These are phyloP conservation scores for Podaxis carcinomalis DNA, from an alignment of 768 basidiomycete genomes.

Conservation along the genomic window DNA sequence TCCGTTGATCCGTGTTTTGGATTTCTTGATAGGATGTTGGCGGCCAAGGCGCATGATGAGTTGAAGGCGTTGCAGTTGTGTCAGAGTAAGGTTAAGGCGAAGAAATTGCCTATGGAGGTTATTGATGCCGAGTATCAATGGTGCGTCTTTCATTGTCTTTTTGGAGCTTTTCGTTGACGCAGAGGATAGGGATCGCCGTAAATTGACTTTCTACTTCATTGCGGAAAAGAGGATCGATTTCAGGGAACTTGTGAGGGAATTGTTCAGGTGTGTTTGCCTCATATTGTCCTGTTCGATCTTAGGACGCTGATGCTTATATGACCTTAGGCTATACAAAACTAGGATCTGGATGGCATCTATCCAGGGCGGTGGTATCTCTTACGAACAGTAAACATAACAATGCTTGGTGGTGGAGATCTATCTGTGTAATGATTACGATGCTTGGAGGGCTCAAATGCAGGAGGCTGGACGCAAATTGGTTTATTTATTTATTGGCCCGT, in stretches of 20 bases:
- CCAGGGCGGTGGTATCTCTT: conserved; percentile 42
- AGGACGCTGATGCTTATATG: background rate
- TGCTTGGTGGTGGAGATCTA: background rate
- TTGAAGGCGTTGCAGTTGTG: conserved; percentile 88
- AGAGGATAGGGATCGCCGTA: conserved; percentile 82
- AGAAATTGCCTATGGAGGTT: conserved; percentile 97
- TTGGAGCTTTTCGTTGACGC: conserved; percentile 1
- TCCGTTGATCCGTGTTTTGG: background rate
- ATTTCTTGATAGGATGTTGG: conserved; percentile 49
- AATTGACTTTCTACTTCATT: conserved; percentile 96
- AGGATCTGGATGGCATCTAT: conserved; percentile 94
- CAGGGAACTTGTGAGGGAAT: conserved; percentile 90
- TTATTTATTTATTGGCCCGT: background rate
- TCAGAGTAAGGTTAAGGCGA: conserved; percentile 86
- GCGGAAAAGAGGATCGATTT: conserved; percentile 96
- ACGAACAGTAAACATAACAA: conserved; percentile 28
- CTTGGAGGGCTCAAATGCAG: background rate
- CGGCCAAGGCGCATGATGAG: conserved; percentile 87
- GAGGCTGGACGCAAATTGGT: background rate
- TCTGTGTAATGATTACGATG: background rate
- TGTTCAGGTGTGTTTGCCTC: conserved; percentile 66
- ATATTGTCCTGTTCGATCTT: background rate
- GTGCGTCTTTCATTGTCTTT: conserved; percentile 37
- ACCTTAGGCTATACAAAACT: conserved; percentile 81
- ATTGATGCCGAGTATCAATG: conserved; percentile 99